Evolutionary conservation across 305 asterid species (phyloP), one percentile per base, ranked within the genome.

Genomic region (Solanum aculeatissimum): DNA sequence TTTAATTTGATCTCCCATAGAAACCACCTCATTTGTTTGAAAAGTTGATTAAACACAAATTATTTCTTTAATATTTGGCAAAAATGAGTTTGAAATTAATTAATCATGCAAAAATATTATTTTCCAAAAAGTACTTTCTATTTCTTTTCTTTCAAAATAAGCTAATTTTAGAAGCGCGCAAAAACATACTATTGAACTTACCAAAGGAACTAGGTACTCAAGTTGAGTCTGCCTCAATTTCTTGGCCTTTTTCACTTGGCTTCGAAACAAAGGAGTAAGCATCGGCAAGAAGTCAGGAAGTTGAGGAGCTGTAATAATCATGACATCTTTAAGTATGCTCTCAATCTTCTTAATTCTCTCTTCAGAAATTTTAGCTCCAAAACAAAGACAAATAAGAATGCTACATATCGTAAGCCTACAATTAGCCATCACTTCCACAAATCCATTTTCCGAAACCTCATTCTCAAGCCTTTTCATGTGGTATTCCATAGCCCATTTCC

Each of bases 201-300:
- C 83, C 82, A 96, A 82, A 16, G 99, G 99, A 9, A 92, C 90
- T 86, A 96, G 43, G 29, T 95, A 91, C 1, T 93, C 95, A 9
- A 95, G 66, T 84, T 96, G 99, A 72, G 84, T 91, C 87, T 85
- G 88, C 86, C 99, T 82, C 77, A 96, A 87, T 87, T 89, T 89
- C 88, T 84, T 92, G 13, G 99, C 99, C 40, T 68, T 90, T 83
- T 71, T 86, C 80, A 95, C 90, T 21, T 95, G 97, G 53, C 92
- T 85, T 2, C 92, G 91, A 90, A 96, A 96, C 16, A 96, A 83
- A 40, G 95, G 97, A 14, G 93, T 86, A 1, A 95, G 88, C 10
- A 95, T 71, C 1, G 99, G 99, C 86, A 96, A 45, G 81, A 94
- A 96, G 29, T 96, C 99, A 63, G 98, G 98, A 15, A 96, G 94